Base-by-base conservation (phyloP, 2,329 filamentous ascomycete genomes). In the Cladosporium sp. region DNA sequence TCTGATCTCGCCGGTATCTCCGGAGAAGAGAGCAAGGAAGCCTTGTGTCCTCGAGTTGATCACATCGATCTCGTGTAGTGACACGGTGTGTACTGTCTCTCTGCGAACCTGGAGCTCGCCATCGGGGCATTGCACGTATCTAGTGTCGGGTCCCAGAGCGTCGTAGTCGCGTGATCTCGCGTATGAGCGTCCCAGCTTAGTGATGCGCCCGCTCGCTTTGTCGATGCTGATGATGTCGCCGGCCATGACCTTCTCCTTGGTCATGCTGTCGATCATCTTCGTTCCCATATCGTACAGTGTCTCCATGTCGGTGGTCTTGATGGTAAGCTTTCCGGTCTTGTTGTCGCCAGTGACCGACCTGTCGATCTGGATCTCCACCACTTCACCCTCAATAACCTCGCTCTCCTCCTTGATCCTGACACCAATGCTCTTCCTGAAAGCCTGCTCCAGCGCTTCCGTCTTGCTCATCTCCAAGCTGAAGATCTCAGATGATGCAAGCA, bases 201-300 rank as follows among this genome's bases (percentile, higher is more conserved):
- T 96, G 78, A 99, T 98, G 80, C 97, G 97, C 70, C 95, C 95
- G 1, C 93, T 97, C 0, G 94, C 93, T 82, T 99, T 99, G 84
- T 99, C 95, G 73, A 99, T 98, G 65, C 92, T 96, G 74, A 99
- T 96, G 71, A 99, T 95, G 78, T 99, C 95, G 73, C 95, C 95
- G 5, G 95, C 95, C 89, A 98, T 97, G 70, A 99, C 92, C 74
- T 96, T 94, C 83, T 99, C 95, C 81, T 98, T 98, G 71, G 93
- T 97, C 93, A 99, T 97, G 70, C 93, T 93, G 77, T 99, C 95
- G 71, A 99, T 99, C 95, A 99, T 98, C 82, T 98, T 98, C 71
- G 91, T 94, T 70, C 95, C 95, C 93, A 99, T 97, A 75, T 99
- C 95, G 82, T 98, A 99, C 71, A 99, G 91, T 14, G 95, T 97